Evolutionary conservation across 345 rosid species (phyloP).

Genomic region (Excoecaria cochinchinensis): DNA sequence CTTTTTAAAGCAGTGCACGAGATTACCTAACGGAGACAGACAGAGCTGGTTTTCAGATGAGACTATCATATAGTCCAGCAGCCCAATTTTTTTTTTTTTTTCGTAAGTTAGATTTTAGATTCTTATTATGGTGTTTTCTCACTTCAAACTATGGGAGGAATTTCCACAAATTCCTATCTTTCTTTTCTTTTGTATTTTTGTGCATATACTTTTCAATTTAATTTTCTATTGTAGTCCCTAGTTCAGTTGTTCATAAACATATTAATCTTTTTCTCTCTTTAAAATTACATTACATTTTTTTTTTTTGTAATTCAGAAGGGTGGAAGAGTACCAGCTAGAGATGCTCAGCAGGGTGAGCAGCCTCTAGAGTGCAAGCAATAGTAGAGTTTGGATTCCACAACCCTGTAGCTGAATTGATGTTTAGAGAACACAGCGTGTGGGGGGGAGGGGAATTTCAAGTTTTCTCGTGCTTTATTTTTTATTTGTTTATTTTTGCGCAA

Average conservation of each 20-base stretch:
- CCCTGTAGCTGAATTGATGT: neutral
- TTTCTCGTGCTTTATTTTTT: slow-evolving; percentile 7
- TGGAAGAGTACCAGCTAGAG: slow-evolving; percentile 49
- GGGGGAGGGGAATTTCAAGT: slow-evolving; percentile 16
- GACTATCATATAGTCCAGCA: slow-evolving; percentile 48
- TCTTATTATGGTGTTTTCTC: too few relatives aligned
- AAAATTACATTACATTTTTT: neutral
- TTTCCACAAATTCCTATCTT: slow-evolving; percentile 5
- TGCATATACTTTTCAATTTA: slow-evolving; percentile 18
- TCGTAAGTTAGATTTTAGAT: too few relatives aligned
- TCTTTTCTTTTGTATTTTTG: too few relatives aligned
- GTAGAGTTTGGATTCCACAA: slow-evolving; percentile 21
- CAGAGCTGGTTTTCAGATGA: slow-evolving; percentile 33
- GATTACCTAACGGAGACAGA: slow-evolving; percentile 28
- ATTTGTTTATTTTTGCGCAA: neutral
- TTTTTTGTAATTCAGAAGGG: slow-evolving; percentile 42
- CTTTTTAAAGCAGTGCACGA: slow-evolving; percentile 16
- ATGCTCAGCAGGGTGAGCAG: slow-evolving; percentile 69
- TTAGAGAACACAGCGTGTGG: neutral
- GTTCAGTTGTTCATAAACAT: neutral
- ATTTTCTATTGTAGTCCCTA: slow-evolving; percentile 42
- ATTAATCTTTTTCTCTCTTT: neutral
- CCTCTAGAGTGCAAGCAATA: slow-evolving; percentile 99
- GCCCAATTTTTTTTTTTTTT: slow-evolving; percentile 77
- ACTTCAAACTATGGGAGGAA: neutral